A percentile compares a stretch with the other conserved stretches of the same genome.
phyloP scores from a whole-genome alignment of 108 stramenopile species.

The Cyclotella distinguenda region DNA sequence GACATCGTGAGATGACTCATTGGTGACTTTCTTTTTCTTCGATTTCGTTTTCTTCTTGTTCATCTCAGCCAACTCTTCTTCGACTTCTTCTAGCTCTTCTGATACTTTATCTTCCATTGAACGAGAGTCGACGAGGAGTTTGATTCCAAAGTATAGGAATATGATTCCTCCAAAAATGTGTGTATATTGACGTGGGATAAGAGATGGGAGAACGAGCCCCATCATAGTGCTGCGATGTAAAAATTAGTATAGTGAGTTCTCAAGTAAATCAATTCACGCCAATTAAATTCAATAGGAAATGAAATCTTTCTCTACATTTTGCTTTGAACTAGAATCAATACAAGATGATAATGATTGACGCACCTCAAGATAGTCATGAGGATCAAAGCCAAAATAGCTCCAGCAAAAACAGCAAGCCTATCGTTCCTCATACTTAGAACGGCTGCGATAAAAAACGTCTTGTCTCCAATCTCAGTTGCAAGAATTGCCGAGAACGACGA shows the following conservation, averaged over 20 bases:
- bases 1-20: background rate
- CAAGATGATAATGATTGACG: background rate
- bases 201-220: slow-evolving; percentile 90
- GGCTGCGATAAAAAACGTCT: slow-evolving; percentile 99
- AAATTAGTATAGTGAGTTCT: background rate
- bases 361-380: slow-evolving; percentile 93
- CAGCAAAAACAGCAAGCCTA: slow-evolving; percentile 89
- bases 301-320: background rate
- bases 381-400: slow-evolving; percentile 87
- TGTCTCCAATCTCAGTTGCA: slow-evolving; percentile 99
- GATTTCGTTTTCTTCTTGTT: slow-evolving; percentile 59
- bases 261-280: too few species aligned
- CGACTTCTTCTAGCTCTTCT: slow-evolving; percentile 98
- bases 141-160: slow-evolving; percentile 98
- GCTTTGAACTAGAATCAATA: background rate
- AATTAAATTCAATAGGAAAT: background rate
- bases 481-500: slow-evolving; percentile 88
- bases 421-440: slow-evolving; percentile 93
- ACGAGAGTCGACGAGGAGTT: slow-evolving; percentile 84
- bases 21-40: slow-evolving; percentile 29
- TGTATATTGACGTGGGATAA: slow-evolving; percentile 90
- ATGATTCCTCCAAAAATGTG: slow-evolving; percentile 91
- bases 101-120: slow-evolving; percentile 83
- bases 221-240: slow-evolving; percentile 61
- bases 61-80: slow-evolving; percentile 85